Percentiles rank a stretch among this genome's conserved stretches.
Conservation (phyloP, 345 rosid genomes). For the Rhodomyrtus tomentosa region DNA sequence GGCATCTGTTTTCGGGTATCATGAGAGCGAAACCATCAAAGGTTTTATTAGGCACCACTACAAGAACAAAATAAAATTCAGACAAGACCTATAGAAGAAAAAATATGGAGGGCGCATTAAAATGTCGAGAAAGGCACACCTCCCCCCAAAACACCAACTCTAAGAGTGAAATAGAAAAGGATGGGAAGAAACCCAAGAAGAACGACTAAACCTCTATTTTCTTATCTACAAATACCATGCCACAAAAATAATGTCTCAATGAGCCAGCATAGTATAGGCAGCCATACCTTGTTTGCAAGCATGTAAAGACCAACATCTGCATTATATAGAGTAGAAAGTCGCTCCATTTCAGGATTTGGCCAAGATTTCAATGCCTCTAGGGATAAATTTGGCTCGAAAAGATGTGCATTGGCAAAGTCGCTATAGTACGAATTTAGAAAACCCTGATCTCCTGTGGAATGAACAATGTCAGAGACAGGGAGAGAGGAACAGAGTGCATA, state of each 20-base stretch:
- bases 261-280: not conserved
- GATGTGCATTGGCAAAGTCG: slow-evolving; percentile 71
- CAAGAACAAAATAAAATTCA: not conserved
- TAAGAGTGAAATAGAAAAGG: not conserved
- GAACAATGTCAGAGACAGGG: not conserved
- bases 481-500: not conserved
- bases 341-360: slow-evolving; percentile 72
- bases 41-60: not conserved
- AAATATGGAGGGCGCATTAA: not conserved
- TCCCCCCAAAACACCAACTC: not conserved
- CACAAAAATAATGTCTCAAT: not conserved
- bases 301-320: slow-evolving; percentile 98
- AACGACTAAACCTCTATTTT: not conserved
- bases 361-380: slow-evolving; percentile 42
- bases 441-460: slow-evolving; percentile 67
- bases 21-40: not conserved
- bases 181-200: not conserved
- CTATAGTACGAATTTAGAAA: slow-evolving; percentile 77
- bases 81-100: not conserved
- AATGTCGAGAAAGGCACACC: not conserved
- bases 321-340: slow-evolving; percentile 82
- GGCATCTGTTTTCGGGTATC: not conserved
- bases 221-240: not conserved
- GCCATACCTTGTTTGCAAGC: slow-evolving; percentile 94
- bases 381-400: slow-evolving; percentile 67